Evolutionary conservation across 2,329 filamentous ascomycete genomes (phyloP).

Genomic region (Curvularia eragrostidis): DNA sequence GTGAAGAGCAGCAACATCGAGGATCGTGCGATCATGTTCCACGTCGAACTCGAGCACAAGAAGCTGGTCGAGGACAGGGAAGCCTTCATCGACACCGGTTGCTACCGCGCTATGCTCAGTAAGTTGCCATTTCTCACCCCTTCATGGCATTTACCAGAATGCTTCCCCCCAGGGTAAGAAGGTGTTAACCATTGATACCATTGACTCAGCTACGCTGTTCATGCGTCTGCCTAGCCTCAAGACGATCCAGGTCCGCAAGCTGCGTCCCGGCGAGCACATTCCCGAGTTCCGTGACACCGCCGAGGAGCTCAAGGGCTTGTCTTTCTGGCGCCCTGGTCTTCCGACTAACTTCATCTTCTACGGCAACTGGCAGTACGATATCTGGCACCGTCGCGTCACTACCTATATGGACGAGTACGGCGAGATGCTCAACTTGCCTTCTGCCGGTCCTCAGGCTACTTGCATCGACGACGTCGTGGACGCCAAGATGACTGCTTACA

Average conservation of each 20-base stretch:
- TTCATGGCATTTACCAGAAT: too few species aligned
- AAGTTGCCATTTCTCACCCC: not conserved
- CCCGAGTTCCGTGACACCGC: slow-evolving; percentile 19
- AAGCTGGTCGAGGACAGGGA: slow-evolving; percentile 8
- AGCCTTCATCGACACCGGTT: slow-evolving; percentile 19
- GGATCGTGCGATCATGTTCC: slow-evolving; percentile 14
- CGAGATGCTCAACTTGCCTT: slow-evolving; percentile 13
- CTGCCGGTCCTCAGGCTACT: slow-evolving; percentile 22
- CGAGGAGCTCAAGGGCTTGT: slow-evolving; percentile 17
- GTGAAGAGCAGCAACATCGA: not conserved
- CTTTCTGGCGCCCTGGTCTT: slow-evolving; percentile 18
- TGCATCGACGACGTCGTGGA: slow-evolving; percentile 24
- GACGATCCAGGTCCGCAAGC: slow-evolving; percentile 20
- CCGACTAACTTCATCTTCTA: slow-evolving; percentile 25
- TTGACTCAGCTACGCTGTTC: slow-evolving; percentile 4
- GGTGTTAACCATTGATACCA: too few species aligned
- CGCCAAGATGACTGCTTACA: slow-evolving; percentile 10
- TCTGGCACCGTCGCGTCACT: slow-evolving; percentile 18
- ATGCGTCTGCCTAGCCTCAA: slow-evolving; percentile 14
- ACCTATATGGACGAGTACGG: slow-evolving; percentile 26
- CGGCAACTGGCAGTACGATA: slow-evolving; percentile 31
- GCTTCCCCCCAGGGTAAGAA: too few species aligned
- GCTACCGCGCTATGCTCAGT: slow-evolving; percentile 22
- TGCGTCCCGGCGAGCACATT: slow-evolving; percentile 26
- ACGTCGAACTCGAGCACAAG: slow-evolving; percentile 13